phyloP scores from a whole-genome alignment of 2,329 filamentous ascomycete species.

The Botrytis paeoniae region DNA sequence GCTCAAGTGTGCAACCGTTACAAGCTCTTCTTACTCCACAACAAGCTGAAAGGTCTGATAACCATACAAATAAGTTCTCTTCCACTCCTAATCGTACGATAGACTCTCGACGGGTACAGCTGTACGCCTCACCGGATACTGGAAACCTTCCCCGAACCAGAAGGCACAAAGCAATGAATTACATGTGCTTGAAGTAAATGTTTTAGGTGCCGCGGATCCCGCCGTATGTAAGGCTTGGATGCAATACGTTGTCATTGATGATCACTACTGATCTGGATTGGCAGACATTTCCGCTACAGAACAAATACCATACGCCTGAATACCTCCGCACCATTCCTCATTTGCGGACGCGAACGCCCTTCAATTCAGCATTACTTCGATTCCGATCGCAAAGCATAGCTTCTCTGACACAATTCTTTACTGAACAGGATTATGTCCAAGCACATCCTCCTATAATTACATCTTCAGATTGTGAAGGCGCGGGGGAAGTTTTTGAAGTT shows the following conservation, averaged over 20 bases:
- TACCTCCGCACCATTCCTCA: constrained; percentile 87
- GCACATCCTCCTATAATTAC: constrained; percentile 93
- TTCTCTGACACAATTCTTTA: constrained; percentile 73
- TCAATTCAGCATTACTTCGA: constrained; percentile 76
- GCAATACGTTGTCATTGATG: neutral
- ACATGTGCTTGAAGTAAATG: constrained; percentile 63
- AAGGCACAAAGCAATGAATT: constrained; percentile 76
- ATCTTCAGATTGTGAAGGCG: constrained; percentile 95
- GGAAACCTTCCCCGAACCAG: constrained; percentile 66
- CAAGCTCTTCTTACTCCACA: constrained; percentile 49
- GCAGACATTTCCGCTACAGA: constrained; percentile 89
- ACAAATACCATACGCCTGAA: constrained; percentile 90
- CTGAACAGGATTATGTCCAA: constrained; percentile 67
- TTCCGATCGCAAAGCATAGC: constrained; percentile 79
- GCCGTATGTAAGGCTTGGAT: constrained; percentile 54
- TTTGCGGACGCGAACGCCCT: constrained; percentile 74
- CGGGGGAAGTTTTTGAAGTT: constrained; percentile 86
- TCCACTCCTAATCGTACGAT: constrained; percentile 22
- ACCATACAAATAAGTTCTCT: constrained; percentile 15
- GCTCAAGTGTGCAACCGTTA: constrained; percentile 72
- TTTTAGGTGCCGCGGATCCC: constrained; percentile 76
- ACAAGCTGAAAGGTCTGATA: constrained; percentile 29
- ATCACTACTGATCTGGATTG: constrained; percentile 24
- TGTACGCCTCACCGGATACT: constrained; percentile 72
- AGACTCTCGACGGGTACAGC: constrained; percentile 81